Base-by-base conservation (phyloP, 257 asterid genomes). In the Scutellaria galericulata region DNA sequence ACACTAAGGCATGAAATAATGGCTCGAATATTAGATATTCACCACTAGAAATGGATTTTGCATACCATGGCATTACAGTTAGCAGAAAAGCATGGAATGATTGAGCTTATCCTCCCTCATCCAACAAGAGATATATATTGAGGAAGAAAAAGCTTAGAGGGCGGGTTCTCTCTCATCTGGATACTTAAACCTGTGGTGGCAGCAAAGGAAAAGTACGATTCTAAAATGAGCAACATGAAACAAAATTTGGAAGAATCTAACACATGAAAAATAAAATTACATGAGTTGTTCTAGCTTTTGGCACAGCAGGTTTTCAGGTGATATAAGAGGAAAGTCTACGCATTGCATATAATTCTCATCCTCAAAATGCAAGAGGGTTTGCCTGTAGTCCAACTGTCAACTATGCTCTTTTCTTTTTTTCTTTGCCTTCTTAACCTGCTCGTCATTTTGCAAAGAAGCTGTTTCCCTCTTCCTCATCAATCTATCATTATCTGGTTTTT, bases 371-470 rank as follows among this genome's bases (percentile, higher is more conserved):
- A 37, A 45, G 65, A 9, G 35, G 6, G 20, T 62, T 52, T 7
- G 20, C 15, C 27, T 45, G 11, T n/a, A 14, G 7, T 24, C 15
- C 67, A 75, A 73, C 11, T 74, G 70, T 81, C 84, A 85, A 7
- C 53, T 63, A n/a, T 58, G 77, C 12, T 69, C 83, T 68, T 31
- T 76, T 77, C 76, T 81, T 74, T 67, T 76, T 72, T 72, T 85
- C 79, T 84, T 86, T 13, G 75, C 27, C 80, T 81, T 83, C 85
- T 82, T 81, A 24, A 18, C 67, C 31, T 66, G 75, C 70, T 56
- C 79, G 9, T 62, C 67, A 31, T 63, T 73, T 50, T 71, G n/a
- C 55, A 40, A 6, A 9, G 77, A 50, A n/a, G 48, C 10, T 63
- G 55, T 27, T 67, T 80, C 75, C 69, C 71, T 71, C 66, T 74